Evolutionary conservation across 352 stramenopile species (phyloP).

Genomic region (Aphanomyces euteiches): DNA sequence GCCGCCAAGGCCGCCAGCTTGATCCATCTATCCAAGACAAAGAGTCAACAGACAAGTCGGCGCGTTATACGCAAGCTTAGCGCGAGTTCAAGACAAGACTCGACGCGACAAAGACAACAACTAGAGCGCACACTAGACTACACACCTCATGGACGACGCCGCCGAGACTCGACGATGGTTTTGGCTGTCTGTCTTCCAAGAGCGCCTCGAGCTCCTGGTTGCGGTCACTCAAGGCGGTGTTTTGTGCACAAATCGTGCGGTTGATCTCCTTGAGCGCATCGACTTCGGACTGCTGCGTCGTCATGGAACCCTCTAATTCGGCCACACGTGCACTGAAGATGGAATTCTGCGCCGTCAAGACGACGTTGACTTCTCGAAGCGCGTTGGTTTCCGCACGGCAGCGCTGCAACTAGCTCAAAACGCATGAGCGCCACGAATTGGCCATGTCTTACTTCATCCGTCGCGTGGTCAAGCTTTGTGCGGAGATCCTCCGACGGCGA

Average conservation of each 20-base stretch:
- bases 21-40: too few species aligned
- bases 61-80: too few species aligned
- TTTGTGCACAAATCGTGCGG: constrained; percentile 16
- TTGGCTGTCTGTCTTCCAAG: constrained; percentile 40
- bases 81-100: too few species aligned
- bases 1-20: too few species aligned
- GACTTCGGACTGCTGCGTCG: constrained; percentile 7
- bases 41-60: too few species aligned
- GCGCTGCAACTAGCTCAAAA: constrained; percentile 9
- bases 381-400: constrained; percentile 23
- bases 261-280: constrained; percentile 29
- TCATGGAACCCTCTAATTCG: constrained; percentile 6
- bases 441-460: constrained; percentile 19
- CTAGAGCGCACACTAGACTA: neutral
- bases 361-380: constrained; percentile 12
- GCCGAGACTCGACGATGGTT: constrained; percentile 39
- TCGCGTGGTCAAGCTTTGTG: neutral
- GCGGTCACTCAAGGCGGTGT: constrained; percentile 9
- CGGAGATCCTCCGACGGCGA: neutral
- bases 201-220: constrained; percentile 19
- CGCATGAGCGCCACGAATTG: neutral
- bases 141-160: neutral
- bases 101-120: too few species aligned
- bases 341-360: constrained; percentile 22
- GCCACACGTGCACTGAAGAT: constrained; percentile 12